Base-by-base conservation (phyloP, 768 basidiomycete genomes). In the Pulveroboletus sp. region DNA sequence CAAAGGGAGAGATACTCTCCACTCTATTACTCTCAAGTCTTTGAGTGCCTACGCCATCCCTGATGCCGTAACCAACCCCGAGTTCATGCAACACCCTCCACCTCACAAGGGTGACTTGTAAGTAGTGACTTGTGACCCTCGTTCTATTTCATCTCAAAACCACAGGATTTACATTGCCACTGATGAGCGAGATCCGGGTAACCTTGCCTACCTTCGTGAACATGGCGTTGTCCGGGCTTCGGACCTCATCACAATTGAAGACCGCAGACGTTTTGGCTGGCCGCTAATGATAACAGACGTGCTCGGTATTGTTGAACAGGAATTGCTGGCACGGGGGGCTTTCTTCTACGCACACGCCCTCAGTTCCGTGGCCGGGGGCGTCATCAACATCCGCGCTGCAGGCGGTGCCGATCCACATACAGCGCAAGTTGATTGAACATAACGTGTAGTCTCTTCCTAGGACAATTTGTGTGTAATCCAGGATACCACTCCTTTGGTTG, bases 331-430 rank as follows among this genome's bases (percentile, higher is more conserved):
- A 7, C 66, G 66, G 21, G 55, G 60, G 5, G 59, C 60, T 8
- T 76, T 64, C 59, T 76, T 76, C 52, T 76, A 76, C 11, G 75
- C 69, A 14, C 73, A 75, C 51, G 71, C 64, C 0, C 60, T 74
- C 55, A 73, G 71, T 46, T 74, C 72, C 6, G 65, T 75, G 18
- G 74, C 63, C 2, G 73, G 73, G 5, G 73, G 74, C 21, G 68
- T 73, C 14, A 28, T 68, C n/a, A 75, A 75, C 44, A 56, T 73
- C 45, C 71, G 75, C 5, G 73, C 72, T 14, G 69, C 66, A 8
- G 61, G 54, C 10, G 74, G 74, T 28, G 65, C 65, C 3, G 74
- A 75, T 54, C 68, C 71, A 26, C 66, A 70, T 26, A 73, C 73
- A 12, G 60, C 59, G 46, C 46, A 55, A 24, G 53, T 76, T 12